Conservation (phyloP, 2,329 filamentous ascomycete genomes). For the Xylaria hypoxylon region DNA sequence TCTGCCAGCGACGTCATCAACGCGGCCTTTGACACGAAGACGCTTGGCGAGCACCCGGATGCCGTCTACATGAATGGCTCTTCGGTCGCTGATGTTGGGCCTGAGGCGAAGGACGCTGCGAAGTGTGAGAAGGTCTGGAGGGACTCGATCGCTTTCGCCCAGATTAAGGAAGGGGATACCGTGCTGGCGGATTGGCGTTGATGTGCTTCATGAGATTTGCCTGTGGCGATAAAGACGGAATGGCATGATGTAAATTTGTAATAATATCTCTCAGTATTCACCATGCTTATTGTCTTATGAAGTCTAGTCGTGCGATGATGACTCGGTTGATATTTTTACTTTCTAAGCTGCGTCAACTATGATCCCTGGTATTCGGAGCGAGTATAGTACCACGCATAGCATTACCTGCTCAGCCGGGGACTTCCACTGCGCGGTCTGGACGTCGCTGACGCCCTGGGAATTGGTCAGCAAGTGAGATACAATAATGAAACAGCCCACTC, state of each 20-base stretch:
- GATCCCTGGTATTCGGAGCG: not conserved
- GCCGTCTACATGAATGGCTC: constrained; percentile 51
- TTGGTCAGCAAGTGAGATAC: not conserved
- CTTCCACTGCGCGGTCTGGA: not conserved
- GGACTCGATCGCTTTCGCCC: constrained; percentile 46
- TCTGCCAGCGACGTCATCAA: constrained; percentile 50
- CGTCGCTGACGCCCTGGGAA: not conserved
- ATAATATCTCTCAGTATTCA: not conserved
- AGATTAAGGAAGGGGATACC: constrained; percentile 49
- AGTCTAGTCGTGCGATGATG: not conserved
- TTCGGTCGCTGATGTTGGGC: constrained; percentile 32
- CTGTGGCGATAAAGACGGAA: not conserved
- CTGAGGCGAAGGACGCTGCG: constrained; percentile 46
- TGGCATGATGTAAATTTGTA: not conserved
- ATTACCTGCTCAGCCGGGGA: not conserved
- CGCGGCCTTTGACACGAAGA: constrained; percentile 46
- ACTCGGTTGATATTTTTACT: not conserved
- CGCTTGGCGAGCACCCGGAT: constrained; percentile 47
- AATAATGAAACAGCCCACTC: not conserved
- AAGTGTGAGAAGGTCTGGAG: constrained; percentile 49
- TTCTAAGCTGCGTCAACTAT: not conserved
- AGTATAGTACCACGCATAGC: not conserved
- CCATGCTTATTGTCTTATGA: not conserved
- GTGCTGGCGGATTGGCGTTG: constrained; percentile 46
- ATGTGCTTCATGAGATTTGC: not conserved